A percentile compares a stretch with the other conserved stretches of the same genome.
phyloP scores from a whole-genome alignment of 805 yeast genomes.

The Candida ficus region DNA sequence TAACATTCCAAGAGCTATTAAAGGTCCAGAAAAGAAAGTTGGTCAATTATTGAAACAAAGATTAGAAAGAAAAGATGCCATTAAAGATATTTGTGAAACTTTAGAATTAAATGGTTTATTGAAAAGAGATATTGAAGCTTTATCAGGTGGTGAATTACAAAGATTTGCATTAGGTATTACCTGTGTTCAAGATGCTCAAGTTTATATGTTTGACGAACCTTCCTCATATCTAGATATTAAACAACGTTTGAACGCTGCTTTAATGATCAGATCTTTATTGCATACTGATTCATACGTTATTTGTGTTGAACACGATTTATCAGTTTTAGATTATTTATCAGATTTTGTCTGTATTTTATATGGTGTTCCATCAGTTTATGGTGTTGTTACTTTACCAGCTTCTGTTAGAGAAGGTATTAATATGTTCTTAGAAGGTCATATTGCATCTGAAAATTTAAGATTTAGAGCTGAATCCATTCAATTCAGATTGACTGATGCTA shows the following conservation, averaged over 20 bases:
- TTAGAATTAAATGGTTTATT: conserved; percentile 74
- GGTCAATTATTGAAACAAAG: conserved; percentile 77
- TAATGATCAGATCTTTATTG: conserved; percentile 82
- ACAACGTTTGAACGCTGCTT: conserved; percentile 97
- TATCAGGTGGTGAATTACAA: conserved; percentile 98
- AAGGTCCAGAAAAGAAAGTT: conserved; percentile 82
- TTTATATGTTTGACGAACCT: conserved; percentile 99
- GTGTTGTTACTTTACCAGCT: conserved; percentile 95
- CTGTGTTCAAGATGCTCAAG: conserved; percentile 90
- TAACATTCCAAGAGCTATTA: conserved; percentile 93
- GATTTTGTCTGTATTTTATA: conserved; percentile 95
- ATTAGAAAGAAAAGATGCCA: conserved; percentile 62
- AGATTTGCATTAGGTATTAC: conserved; percentile 98
- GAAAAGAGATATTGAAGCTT: conserved; percentile 81
- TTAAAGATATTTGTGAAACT: conserved; percentile 57
- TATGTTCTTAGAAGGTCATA: conserved; percentile 96
- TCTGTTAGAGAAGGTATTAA: conserved; percentile 99
- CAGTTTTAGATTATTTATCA: conserved; percentile 93
- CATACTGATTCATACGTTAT: conserved; percentile 78
- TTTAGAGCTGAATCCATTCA: conserved; percentile 95
- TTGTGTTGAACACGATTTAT: conserved; percentile 97
- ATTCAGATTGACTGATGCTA: conserved; percentile 87
- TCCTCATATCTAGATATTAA: conserved; percentile 97
- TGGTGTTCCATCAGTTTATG: conserved; percentile 98
- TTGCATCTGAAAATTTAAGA: conserved; percentile 94